Conservation (phyloP, 192 early-diverging fungal genomes). For the Glomus cerebriforme region DNA sequence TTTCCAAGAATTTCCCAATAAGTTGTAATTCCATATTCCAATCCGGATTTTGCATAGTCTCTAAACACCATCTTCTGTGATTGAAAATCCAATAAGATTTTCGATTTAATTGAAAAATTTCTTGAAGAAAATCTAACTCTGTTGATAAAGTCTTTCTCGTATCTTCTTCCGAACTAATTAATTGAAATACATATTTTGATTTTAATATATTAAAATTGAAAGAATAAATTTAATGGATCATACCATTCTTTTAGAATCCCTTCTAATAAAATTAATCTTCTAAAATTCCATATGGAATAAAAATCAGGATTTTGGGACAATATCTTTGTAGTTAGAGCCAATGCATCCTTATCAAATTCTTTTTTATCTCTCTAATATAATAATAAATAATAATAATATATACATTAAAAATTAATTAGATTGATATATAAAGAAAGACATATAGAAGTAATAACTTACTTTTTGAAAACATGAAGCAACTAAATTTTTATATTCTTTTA, state of each 20-base stretch:
- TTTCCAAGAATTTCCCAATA: slow-evolving; percentile 74
- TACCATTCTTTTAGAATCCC: slow-evolving; percentile 43
- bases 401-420: neutral
- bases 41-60: slow-evolving; percentile 68
- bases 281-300: slow-evolving; percentile 94
- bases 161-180: slow-evolving; percentile 33
- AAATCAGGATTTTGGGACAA: slow-evolving; percentile 86
- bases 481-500: slow-evolving; percentile 45
- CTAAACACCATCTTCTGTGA: slow-evolving; percentile 91
- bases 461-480: slow-evolving; percentile 37
- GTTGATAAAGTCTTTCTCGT: slow-evolving; percentile 48
- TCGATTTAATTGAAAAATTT: slow-evolving; percentile 72
- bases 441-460: slow-evolving; percentile 24
- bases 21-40: slow-evolving; percentile 83
- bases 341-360: slow-evolving; percentile 49
- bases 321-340: slow-evolving; percentile 69
- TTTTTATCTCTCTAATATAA: slow-evolving; percentile 36
- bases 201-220: neutral
- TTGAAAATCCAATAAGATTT: slow-evolving; percentile 99
- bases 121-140: slow-evolving; percentile 80
- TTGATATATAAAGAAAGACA: too few relatives aligned
- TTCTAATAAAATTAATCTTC: slow-evolving; percentile 70
- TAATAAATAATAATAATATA: slow-evolving; percentile 29
- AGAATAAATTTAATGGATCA: slow-evolving; percentile 32
- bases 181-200: neutral